Evolutionary conservation across 2,329 filamentous ascomycete species (phyloP).

Genomic region (Chrysoporthe austroafricana): DNA sequence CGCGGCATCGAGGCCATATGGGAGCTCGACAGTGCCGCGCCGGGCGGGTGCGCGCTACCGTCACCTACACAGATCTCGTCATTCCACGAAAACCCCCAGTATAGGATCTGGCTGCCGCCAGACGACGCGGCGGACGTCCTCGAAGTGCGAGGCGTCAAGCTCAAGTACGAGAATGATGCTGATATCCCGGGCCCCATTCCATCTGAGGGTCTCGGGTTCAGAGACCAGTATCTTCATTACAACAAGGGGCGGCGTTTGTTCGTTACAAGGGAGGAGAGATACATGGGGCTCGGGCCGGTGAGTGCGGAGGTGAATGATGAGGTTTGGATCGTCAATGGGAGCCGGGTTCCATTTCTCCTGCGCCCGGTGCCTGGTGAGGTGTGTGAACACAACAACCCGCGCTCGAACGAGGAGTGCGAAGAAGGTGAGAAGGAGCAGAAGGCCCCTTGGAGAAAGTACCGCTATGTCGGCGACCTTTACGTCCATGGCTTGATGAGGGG

Average conservation of each 20-base stretch:
- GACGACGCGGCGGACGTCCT: background rate
- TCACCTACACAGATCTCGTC: background rate
- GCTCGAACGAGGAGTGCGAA: background rate
- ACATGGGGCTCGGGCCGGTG: background rate
- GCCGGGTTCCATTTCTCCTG: background rate
- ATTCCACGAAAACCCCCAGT: background rate
- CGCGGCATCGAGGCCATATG: background rate
- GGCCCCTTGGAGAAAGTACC: background rate
- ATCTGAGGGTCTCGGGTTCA: background rate
- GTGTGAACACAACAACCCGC: background rate
- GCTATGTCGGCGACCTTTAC: background rate
- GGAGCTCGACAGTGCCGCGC: background rate
- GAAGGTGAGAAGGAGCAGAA: background rate
- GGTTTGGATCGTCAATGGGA: background rate
- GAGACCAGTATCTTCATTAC: conserved; percentile 1
- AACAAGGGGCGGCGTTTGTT: background rate
- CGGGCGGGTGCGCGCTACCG: background rate
- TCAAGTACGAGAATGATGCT: background rate
- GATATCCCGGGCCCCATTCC: background rate
- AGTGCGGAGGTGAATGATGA: background rate
- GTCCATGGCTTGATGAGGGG: background rate
- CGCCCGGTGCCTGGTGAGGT: background rate
- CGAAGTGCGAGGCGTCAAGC: background rate
- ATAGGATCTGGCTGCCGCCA: background rate
- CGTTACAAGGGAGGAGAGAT: background rate